Percentiles rank a stretch among this genome's conserved stretches.
Conservation (phyloP, 192 early-diverging fungal species). For the Gaertneriomyces semiglobifer region DNA sequence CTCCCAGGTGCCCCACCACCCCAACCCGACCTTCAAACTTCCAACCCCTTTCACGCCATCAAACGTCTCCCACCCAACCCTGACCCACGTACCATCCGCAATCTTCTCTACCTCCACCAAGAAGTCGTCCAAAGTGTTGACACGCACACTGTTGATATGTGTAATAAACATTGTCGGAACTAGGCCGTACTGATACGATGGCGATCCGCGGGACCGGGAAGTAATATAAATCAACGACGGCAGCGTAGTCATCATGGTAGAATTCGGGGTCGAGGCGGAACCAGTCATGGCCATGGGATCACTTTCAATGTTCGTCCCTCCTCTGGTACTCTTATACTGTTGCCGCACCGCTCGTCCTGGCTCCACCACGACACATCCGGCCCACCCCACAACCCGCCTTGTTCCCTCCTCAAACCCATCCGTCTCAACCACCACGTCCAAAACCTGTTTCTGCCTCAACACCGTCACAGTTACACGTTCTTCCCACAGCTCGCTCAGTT, state of each 20-base stretch:
- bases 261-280: no score
- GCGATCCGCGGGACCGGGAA: constrained; percentile 40
- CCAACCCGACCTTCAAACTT: constrained; percentile 65
- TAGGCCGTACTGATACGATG: constrained; percentile 47
- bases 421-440: constrained; percentile 64
- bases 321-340: constrained; percentile 2
- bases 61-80: constrained; percentile 72
- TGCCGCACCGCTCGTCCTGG: constrained; percentile 11
- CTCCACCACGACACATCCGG: constrained; percentile 42
- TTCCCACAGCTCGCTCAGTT: constrained; percentile 31
- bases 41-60: constrained; percentile 73
- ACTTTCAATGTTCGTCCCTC: no score
- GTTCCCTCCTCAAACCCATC: constrained; percentile 45
- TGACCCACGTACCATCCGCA: constrained; percentile 63
- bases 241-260: constrained; percentile 6
- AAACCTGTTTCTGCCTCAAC: constrained; percentile 69
- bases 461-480: constrained; percentile 39
- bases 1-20: constrained; percentile 62
- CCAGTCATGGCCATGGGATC: no score
- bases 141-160: constrained; percentile 48
- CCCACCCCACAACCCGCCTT: constrained; percentile 74
- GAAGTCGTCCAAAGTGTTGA: constrained; percentile 75
- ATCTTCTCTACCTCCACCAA: constrained; percentile 57
- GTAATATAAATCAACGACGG: constrained; percentile 47
- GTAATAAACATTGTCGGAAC: constrained; percentile 47